Base-by-base conservation (phyloP, 345 rosid species). In the Populus tremula region DNA sequence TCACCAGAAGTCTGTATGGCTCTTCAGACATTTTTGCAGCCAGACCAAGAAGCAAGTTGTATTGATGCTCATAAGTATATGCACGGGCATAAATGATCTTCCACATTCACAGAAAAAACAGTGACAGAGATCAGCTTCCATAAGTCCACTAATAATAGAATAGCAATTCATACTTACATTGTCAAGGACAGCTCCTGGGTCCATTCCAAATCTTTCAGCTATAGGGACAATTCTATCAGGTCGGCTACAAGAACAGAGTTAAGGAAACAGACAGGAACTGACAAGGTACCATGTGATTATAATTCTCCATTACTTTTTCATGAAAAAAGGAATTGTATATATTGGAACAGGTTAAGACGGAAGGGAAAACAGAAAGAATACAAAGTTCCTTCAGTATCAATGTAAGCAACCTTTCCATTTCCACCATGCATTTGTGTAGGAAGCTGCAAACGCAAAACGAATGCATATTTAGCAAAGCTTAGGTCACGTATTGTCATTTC, bases 171-270 rank as follows among this genome's bases (percentile, higher is more conserved):
- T 43, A 56, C 86, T 80, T 84, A 90, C 97, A 81, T 96, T 93
- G 86, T 93, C 99, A 78, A 93, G 97, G 79, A 96, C 99, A 36
- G 99, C 97, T 80, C 90, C 91, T 68, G 94, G 90, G 77, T 95
- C 97, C 99, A 93, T 92, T 84, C 98, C 96, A 87, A 96, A 96
- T 86, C 99, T 92, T 87, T 96, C 98, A 72, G 98, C 98, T 79
- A 96, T 89, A 21, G 93, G 92, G 63, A 93, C 89, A 78, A 96
- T 89, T 43, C 95, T 74, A 85, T 93, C 97, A 73, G 98, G 97
- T 6, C 93, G 98, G 82, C 98, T 91, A 82, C 79, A 87, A 70
- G 78, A 74, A 27, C 29, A 50, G 1, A 76, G 88, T 87, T 77
- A 81, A 86, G 83, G 66, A 82, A 82, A 74, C 81, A 84, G 0